Evolutionary conservation across 2,329 filamentous ascomycete species (phyloP).

Genomic region (Fusarium azukiicola): DNA sequence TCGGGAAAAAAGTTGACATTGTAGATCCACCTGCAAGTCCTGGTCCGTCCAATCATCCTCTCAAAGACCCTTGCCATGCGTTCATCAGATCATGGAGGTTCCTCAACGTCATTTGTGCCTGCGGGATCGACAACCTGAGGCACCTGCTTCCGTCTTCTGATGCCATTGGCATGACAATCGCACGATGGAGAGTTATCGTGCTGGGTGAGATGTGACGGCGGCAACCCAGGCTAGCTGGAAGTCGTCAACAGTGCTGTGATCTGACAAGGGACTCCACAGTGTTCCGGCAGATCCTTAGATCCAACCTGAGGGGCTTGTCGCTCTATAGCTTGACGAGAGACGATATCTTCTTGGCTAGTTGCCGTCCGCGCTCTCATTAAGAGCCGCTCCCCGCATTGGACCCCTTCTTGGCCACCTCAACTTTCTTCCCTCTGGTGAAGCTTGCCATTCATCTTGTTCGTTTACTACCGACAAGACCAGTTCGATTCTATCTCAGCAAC

Average conservation of each 20-base stretch:
- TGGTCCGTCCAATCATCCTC: not conserved
- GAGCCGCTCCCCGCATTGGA: constrained; percentile 3
- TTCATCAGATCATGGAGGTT: constrained; percentile 14
- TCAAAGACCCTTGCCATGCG: not conserved
- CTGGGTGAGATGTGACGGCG: constrained; percentile 1
- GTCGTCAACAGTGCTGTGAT: constrained; percentile 1
- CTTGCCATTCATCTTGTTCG: not conserved
- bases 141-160: constrained; percentile 13
- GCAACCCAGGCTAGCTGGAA: constrained; percentile 6
- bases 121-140: constrained; percentile 6
- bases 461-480: not conserved
- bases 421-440: not conserved
- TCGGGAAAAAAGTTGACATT: constrained; percentile 13
- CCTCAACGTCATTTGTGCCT: constrained; percentile 11
- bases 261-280: constrained; percentile 5
- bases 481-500: not conserved
- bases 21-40: not conserved
- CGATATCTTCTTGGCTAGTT: not conserved
- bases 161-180: constrained; percentile 12
- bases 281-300: constrained; percentile 9
- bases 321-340: constrained; percentile 1
- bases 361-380: constrained; percentile 3
- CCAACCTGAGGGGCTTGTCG: not conserved
- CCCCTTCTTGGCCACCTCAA: constrained; percentile 1
- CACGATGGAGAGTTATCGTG: constrained; percentile 10